These are phyloP conservation scores for Musa acuminata DNA, from an alignment of 176 grass and related monocot species.

Conservation along the genomic window DNA sequence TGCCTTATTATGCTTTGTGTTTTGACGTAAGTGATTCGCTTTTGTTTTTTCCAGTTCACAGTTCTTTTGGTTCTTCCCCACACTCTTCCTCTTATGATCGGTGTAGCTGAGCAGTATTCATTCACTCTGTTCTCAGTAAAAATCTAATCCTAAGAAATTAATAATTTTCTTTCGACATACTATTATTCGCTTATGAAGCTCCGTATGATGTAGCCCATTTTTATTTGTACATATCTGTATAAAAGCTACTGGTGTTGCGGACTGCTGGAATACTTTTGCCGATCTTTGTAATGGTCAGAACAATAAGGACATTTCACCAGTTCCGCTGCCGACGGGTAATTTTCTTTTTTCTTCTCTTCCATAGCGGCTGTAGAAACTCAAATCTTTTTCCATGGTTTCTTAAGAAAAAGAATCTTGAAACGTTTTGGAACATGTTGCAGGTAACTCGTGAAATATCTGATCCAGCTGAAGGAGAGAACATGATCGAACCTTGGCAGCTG, in stretches of 20 bases:
- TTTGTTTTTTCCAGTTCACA: conserved; percentile 53
- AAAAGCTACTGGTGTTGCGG: conserved; percentile 45
- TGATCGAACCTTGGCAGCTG: background rate
- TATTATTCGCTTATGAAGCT: background rate
- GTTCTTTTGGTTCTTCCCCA: conserved; percentile 69
- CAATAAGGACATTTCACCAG: conserved; percentile 30
- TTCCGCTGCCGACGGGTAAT: conserved; percentile 16
- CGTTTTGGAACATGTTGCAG: background rate
- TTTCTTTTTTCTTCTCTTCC: background rate
- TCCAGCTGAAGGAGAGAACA: background rate
- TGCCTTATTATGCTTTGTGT: background rate
- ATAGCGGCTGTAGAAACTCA: too few relatives aligned
- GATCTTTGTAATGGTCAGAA: conserved; percentile 37
- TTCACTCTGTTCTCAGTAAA: conserved; percentile 64
- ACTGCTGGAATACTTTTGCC: conserved; percentile 43
- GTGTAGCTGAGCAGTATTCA: conserved; percentile 51
- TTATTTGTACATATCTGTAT: background rate
- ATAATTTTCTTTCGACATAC: background rate
- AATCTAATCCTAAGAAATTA: background rate
- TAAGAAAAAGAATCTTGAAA: background rate
- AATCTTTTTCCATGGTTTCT: background rate
- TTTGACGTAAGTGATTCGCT: background rate
- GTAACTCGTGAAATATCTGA: background rate
- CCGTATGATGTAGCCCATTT: background rate
- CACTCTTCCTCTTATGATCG: conserved; percentile 59